Evolutionary conservation across 257 asterid genomes (phyloP).

Genomic region (Nicotiana tomentosiformis): DNA sequence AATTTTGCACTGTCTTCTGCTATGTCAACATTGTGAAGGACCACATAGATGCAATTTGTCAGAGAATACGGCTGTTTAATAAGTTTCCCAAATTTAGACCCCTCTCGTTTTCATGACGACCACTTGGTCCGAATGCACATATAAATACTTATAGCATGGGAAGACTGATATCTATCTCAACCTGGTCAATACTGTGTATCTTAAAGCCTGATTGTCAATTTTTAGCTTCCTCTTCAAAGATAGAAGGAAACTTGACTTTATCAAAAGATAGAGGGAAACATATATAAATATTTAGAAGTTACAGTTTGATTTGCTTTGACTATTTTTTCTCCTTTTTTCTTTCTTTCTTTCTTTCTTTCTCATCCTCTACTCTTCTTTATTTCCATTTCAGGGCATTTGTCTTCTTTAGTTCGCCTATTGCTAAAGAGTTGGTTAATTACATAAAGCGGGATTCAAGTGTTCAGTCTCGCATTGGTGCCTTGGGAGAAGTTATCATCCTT

Average conservation of each 20-base stretch:
- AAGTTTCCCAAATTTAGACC: neutral
- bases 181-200: constrained; percentile 1
- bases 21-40: neutral
- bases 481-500: constrained; percentile 67
- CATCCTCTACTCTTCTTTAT: neutral
- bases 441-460: constrained; percentile 80
- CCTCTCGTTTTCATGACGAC: neutral
- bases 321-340: neutral
- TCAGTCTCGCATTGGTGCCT: constrained; percentile 89
- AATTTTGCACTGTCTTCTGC: neutral
- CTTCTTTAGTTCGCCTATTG: constrained; percentile 91
- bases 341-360: neutral
- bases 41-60: neutral
- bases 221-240: neutral
- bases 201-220: neutral
- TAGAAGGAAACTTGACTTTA: neutral
- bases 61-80: neutral
- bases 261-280: neutral
- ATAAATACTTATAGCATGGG: neutral
- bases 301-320: neutral
- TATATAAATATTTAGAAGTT: neutral
- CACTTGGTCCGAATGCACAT: neutral
- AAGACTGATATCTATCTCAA: neutral
- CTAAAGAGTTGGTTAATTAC: constrained; percentile 74
- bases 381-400: constrained; percentile 69